These are phyloP conservation scores for Pulveroboletus frians DNA, from an alignment of 768 basidiomycete species.

Conservation along the genomic window DNA sequence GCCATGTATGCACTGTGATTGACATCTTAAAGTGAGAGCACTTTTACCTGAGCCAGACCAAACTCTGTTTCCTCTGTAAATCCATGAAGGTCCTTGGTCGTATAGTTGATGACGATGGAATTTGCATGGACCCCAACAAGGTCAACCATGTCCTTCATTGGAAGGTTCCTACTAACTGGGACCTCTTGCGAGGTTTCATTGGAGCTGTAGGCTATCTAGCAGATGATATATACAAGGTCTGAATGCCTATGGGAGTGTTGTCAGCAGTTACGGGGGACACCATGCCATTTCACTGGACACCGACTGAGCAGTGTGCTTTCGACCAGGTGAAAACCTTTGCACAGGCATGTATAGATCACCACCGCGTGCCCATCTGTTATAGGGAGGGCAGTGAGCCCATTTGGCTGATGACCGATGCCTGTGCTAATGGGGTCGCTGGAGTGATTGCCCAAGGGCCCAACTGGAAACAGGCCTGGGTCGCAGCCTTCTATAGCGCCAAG, in stretches of 20 bases:
- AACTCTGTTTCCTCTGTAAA: slow-evolving; percentile 30
- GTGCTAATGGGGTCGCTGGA: too few relatives aligned
- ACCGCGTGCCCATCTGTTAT: too few relatives aligned
- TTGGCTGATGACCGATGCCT: too few relatives aligned
- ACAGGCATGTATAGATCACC: too few relatives aligned
- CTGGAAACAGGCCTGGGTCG: too few relatives aligned
- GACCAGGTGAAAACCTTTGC: too few relatives aligned
- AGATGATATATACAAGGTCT: slow-evolving; percentile 1
- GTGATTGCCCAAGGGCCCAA: too few relatives aligned
- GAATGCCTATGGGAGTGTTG: neutral
- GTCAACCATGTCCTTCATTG: slow-evolving; percentile 31
- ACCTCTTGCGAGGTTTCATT: neutral
- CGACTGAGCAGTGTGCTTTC: too few relatives aligned
- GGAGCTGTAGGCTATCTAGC: neutral
- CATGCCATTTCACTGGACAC: neutral
- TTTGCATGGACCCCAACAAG: slow-evolving; percentile 42
- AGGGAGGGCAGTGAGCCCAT: too few relatives aligned
- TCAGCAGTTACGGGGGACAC: neutral
- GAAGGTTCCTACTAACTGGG: neutral
- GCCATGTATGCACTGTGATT: slow-evolving; percentile 30
- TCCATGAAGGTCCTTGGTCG: slow-evolving; percentile 34
- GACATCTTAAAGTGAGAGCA: slow-evolving; percentile 30
- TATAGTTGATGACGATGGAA: slow-evolving; percentile 34
- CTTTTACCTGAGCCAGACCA: slow-evolving; percentile 34
- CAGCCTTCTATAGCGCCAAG: too few relatives aligned